phyloP scores from a whole-genome alignment of 139 green algal species.

The Penium margaritaceum region DNA sequence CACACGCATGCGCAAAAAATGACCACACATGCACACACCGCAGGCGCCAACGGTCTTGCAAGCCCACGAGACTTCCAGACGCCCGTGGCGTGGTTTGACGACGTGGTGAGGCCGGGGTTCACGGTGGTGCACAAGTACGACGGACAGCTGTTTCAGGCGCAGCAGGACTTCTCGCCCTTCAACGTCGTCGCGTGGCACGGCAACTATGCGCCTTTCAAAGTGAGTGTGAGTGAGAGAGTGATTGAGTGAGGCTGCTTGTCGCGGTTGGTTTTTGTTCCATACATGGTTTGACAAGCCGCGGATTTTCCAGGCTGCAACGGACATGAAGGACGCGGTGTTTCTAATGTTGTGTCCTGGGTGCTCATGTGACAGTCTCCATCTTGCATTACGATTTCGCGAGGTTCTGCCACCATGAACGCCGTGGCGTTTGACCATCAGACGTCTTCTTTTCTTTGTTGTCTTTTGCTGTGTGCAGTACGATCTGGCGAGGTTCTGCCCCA shows the following conservation, averaged over 20 bases:
- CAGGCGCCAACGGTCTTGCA: constrained; percentile 79
- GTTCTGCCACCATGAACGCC: constrained; percentile 74
- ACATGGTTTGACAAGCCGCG: background rate
- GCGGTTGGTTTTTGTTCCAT: too few species aligned
- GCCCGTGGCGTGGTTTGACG: constrained; percentile 76
- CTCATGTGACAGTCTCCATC: too few species aligned
- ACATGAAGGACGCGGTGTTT: too few species aligned
- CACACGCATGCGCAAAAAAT: too few species aligned
- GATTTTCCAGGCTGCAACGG: too few species aligned
- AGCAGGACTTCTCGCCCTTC: constrained; percentile 81
- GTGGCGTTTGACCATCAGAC: too few species aligned
- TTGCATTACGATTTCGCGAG: constrained; percentile 60
- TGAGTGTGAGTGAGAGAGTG: too few species aligned
- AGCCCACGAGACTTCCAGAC: constrained; percentile 76
- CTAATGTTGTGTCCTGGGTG: too few species aligned
- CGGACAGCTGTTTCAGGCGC: constrained; percentile 68
- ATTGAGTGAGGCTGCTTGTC: too few species aligned
- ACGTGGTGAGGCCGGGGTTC: constrained; percentile 62
- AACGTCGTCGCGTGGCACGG: constrained; percentile 78
- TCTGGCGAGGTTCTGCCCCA: constrained; percentile 71
- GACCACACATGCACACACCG: too few species aligned
- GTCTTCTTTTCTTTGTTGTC: too few species aligned
- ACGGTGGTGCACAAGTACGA: constrained; percentile 78
- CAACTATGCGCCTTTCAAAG: constrained; percentile 50
- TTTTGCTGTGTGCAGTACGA: too few species aligned